A percentile compares a stretch with the other conserved stretches of the same genome.
These are phyloP conservation scores for Hamamelis virginiana DNA, from an alignment of 164 flowering plant species.

Conservation along the genomic window DNA sequence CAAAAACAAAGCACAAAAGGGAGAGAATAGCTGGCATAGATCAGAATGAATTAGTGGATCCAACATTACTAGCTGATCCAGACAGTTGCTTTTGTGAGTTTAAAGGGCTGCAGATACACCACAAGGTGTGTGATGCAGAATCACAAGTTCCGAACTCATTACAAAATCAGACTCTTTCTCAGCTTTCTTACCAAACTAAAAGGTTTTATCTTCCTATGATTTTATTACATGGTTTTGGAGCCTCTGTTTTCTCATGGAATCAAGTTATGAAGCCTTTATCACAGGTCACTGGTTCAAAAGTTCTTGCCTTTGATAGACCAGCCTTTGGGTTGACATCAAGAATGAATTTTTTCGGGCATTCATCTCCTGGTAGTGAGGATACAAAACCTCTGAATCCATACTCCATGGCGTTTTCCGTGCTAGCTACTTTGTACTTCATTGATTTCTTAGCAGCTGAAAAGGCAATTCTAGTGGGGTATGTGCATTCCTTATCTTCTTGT, in stretches of 20 bases:
- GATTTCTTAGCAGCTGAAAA: constrained; percentile 62
- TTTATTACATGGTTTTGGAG: constrained; percentile 91
- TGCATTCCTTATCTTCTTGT: constrained; percentile 2
- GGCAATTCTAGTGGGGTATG: constrained; percentile 83
- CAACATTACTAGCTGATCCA: constrained; percentile 69
- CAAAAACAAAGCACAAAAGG: constrained; percentile 27
- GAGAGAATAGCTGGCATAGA: constrained; percentile 72
- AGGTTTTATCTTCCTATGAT: constrained; percentile 55
- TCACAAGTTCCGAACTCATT: constrained; percentile 15
- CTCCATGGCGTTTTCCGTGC: constrained; percentile 73
- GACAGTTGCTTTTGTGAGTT: constrained; percentile 87
- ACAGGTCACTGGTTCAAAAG: constrained; percentile 50
- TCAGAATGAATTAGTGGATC: constrained; percentile 81
- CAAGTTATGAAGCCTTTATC: constrained; percentile 79
- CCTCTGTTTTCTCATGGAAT: constrained; percentile 88
- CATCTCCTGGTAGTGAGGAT: constrained; percentile 23
- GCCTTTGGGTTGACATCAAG: constrained; percentile 96
- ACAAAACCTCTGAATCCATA: constrained; percentile 64
- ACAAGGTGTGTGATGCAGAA: constrained; percentile 58
- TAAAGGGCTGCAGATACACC: constrained; percentile 75
- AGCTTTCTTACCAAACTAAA: constrained; percentile 13
- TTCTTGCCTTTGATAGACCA: constrained; percentile 95
- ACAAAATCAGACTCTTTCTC: constrained; percentile 27
- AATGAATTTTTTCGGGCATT: constrained; percentile 16
- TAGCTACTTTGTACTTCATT: constrained; percentile 76